These are phyloP conservation scores for Wickerhamiella spandovensis DNA, from an alignment of 805 yeast genomes.

Conservation along the genomic window DNA sequence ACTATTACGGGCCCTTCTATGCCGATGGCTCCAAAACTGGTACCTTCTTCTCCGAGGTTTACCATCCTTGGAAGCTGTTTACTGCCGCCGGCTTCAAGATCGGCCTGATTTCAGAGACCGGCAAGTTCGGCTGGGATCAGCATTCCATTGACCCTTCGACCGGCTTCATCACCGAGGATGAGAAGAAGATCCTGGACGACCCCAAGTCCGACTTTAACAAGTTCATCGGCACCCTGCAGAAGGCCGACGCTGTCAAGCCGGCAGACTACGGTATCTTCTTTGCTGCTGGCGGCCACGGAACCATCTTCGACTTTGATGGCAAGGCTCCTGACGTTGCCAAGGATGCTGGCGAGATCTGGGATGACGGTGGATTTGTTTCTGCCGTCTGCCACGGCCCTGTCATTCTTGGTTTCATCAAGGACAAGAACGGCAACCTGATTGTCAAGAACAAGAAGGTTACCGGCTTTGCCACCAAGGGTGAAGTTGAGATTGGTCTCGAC, in stretches of 20 bases:
- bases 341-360: conserved; percentile 35
- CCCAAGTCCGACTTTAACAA: conserved; percentile 28
- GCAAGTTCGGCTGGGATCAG: conserved; percentile 42
- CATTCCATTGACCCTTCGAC: conserved; percentile 35
- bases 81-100: conserved; percentile 38
- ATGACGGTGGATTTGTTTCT: conserved; percentile 40
- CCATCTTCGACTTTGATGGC: conserved; percentile 42
- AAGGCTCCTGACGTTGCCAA: conserved; percentile 34
- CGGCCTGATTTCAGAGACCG: conserved; percentile 45
- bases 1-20: conserved; percentile 31
- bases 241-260: conserved; percentile 36
- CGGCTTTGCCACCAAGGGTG: conserved; percentile 49
- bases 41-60: conserved; percentile 42
- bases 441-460: conserved; percentile 43
- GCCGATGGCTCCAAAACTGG: conserved; percentile 51
- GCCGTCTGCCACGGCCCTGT: conserved; percentile 65
- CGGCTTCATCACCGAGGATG: conserved; percentile 30
- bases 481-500: conserved; percentile 24
- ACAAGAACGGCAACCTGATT: conserved; percentile 31
- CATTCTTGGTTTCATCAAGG: conserved; percentile 37
- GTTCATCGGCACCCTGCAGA: conserved; percentile 31
- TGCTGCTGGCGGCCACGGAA: conserved; percentile 58
- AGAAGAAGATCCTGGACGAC: conserved; percentile 30
- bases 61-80: conserved; percentile 43
- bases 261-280: conserved; percentile 39